These are phyloP conservation scores for Colletotrichum lini DNA, from an alignment of 2,329 filamentous ascomycete species.

Conservation along the genomic window DNA sequence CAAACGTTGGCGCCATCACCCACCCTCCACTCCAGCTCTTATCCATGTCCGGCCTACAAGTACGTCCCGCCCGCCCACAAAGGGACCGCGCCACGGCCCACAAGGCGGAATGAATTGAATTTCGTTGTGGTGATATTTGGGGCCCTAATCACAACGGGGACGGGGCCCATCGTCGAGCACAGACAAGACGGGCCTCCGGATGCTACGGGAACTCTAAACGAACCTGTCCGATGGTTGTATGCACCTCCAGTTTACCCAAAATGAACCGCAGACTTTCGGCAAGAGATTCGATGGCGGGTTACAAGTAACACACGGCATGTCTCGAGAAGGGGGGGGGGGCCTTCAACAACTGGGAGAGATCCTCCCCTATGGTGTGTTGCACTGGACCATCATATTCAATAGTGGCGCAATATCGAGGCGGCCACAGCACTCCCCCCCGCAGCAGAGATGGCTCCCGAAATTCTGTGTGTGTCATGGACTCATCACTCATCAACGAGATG, in stretches of 20 bases:
- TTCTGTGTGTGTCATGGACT: not conserved
- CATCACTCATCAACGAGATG: not conserved
- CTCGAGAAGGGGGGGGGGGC: not conserved
- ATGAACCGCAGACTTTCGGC: slow-evolving; percentile 13
- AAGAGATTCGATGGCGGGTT: not conserved
- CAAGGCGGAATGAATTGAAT: not conserved
- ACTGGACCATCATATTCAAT: not conserved
- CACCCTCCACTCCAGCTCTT: not conserved
- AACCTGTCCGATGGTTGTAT: not conserved
- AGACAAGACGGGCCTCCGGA: slow-evolving; percentile 24
- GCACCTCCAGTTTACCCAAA: slow-evolving; percentile 11
- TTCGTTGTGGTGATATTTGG: not conserved
- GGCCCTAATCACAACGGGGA: slow-evolving; percentile 5
- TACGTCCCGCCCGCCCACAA: not conserved
- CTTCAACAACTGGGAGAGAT: not conserved
- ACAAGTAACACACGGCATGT: not conserved
- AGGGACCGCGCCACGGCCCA: slow-evolving; percentile 12
- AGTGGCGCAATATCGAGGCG: not conserved
- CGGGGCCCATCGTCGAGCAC: slow-evolving; percentile 1
- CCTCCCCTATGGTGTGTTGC: not conserved
- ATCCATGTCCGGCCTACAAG: not conserved
- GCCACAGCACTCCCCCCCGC: not conserved
- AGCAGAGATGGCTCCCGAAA: not conserved
- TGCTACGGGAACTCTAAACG: slow-evolving; percentile 30
- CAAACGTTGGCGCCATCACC: slow-evolving; percentile 18